Percentiles rank a stretch among this genome's conserved stretches.
These are phyloP conservation scores for Trichoderma sp. DNA, from an alignment of 2,329 filamentous ascomycete genomes.

Conservation along the genomic window DNA sequence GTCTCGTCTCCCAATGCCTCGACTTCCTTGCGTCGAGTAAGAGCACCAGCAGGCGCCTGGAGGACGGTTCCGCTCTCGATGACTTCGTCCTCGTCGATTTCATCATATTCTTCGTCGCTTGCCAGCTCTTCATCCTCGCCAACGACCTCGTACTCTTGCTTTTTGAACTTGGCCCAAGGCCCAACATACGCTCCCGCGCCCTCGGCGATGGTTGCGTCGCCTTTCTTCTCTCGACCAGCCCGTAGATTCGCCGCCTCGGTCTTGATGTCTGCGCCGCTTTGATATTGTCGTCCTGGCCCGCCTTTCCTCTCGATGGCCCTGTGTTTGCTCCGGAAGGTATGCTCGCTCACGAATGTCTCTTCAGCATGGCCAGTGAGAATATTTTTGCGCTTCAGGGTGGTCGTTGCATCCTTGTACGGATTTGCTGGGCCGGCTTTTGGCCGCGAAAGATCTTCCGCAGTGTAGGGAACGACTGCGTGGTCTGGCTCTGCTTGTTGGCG, in stretches of 20 bases:
- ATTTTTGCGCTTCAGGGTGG: slow-evolving; percentile 72
- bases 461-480: slow-evolving; percentile 64
- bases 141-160: slow-evolving; percentile 72
- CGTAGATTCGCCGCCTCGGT: slow-evolving; percentile 68
- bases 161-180: slow-evolving; percentile 85
- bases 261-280: slow-evolving; percentile 62
- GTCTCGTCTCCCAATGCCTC: slow-evolving; percentile 72
- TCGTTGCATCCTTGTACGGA: slow-evolving; percentile 68
- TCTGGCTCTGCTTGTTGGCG: slow-evolving; percentile 56
- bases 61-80: slow-evolving; percentile 65
- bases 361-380: slow-evolving; percentile 83
- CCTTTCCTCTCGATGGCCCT: slow-evolving; percentile 74
- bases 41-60: slow-evolving; percentile 55
- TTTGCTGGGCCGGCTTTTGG: slow-evolving; percentile 70
- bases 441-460: slow-evolving; percentile 71
- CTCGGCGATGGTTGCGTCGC: slow-evolving; percentile 79
- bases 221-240: slow-evolving; percentile 80
- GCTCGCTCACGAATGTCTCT: slow-evolving; percentile 86
- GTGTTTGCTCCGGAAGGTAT: slow-evolving; percentile 85
- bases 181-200: slow-evolving; percentile 88
- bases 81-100: slow-evolving; percentile 70
- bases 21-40: slow-evolving; percentile 58
- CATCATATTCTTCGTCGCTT: slow-evolving; percentile 78
- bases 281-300: slow-evolving; percentile 58
- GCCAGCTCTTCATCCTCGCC: slow-evolving; percentile 73